Base-by-base conservation (phyloP, 768 basidiomycete species). In the Rossbeevera mucosa region DNA sequence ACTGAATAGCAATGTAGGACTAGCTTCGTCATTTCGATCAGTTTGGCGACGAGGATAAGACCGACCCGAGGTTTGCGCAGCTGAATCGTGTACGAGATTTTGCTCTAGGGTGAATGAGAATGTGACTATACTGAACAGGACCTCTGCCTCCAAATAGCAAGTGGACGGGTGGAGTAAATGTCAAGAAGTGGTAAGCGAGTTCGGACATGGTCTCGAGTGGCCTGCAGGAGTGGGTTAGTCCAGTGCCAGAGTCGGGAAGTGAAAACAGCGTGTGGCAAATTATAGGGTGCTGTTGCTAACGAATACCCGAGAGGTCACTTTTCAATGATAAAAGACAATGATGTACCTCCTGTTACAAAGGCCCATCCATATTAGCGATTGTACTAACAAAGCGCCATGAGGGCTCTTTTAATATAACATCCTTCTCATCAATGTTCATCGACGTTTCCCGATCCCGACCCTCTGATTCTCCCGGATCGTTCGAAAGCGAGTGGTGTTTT, bases 401-500 rank as follows among this genome's bases (percentile, higher is more conserved):
- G 16, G 65, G 65, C 45, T 72, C 70, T 1, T 59, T 56, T 1
- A 69, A 59, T 21, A 71, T 47, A 3, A 46, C 61, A 14, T 55
- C 57, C 3, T 64, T 60, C 48, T 62, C 67, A 36, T 64, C 66
- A 36, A 71, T 59, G 48, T 31, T 62, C 63, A 71, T 72, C 1
- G 16, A 9, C 9, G 14, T 9, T 16, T 57, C 61, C 51, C 62
- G 57, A 31, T 67, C 64, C 25, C 21, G 51, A 16, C 33, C 16
- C 36, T 54, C 53, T 7, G 51, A 53, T 40, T 8, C 28, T 52
- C 53, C n/a, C n/a, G n/a, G n/a, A n/a, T n/a, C 24, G 13, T 40
- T 38, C 7, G 60, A 18, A 79, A 61, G 18, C 3, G 70, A 65
- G 6, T 57, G 66, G 59, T 90, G 85, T 57, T 76, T 79, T 13